Conservation (phyloP, 2,329 filamentous ascomycete genomes). For the Colletotrichum spaethianum region DNA sequence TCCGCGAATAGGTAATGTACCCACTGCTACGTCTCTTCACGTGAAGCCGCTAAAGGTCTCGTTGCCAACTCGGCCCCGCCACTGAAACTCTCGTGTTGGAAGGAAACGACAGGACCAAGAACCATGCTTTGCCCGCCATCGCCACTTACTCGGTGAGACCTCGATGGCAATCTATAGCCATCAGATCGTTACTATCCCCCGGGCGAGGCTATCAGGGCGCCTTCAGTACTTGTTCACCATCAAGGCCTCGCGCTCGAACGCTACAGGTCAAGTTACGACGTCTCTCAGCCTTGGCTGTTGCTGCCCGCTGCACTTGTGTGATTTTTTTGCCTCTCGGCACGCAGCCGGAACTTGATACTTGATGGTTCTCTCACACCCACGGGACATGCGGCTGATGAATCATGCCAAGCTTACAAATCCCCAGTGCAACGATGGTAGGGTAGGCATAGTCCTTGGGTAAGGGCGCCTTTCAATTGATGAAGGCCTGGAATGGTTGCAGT, state of each 20-base stretch:
- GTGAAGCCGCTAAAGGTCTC: background rate
- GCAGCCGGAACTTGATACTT: background rate
- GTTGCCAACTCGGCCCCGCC: slow-evolving; percentile 4
- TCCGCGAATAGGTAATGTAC: background rate
- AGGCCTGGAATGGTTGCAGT: background rate
- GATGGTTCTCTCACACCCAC: background rate
- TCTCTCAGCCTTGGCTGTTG: slow-evolving; percentile 20
- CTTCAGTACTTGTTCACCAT: background rate
- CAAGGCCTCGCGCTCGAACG: slow-evolving; percentile 6
- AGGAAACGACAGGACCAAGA: background rate
- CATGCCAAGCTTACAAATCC: slow-evolving; percentile 18
- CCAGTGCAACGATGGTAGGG: slow-evolving; percentile 1
- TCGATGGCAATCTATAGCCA: background rate
- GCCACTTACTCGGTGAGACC: background rate
- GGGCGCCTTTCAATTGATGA: too few relatives aligned
- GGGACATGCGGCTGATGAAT: slow-evolving; percentile 13
- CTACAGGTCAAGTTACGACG: slow-evolving; percentile 35
- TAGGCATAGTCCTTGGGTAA: background rate
- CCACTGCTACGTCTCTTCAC: background rate
- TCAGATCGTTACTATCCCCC: background rate
- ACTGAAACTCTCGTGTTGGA: background rate
- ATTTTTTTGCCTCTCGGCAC: slow-evolving; percentile 1
- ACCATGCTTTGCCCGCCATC: background rate
- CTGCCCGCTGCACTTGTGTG: background rate
- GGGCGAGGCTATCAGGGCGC: background rate